phyloP scores from a whole-genome alignment of 495 filamentous ascomycete species.

The Staphylotrichum tortipilum region DNA sequence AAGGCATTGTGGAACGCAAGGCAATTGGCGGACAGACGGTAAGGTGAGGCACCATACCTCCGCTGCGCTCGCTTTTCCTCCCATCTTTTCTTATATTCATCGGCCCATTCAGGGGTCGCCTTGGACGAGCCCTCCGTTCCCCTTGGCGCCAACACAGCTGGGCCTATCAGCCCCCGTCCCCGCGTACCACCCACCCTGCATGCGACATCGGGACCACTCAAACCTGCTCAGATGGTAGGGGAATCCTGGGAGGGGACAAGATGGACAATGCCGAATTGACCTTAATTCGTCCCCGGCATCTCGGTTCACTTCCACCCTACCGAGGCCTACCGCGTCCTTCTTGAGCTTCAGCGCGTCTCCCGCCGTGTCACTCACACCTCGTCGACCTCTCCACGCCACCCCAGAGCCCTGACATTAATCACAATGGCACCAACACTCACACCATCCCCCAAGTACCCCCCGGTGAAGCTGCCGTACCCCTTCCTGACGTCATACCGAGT shows the following conservation, averaged over 20 bases:
- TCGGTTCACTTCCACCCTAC: no score
- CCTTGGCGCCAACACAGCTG: no score
- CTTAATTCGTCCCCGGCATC: no score
- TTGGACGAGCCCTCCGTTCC: neutral
- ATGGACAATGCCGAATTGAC: no score
- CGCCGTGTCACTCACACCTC: neutral
- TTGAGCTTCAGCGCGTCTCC: neutral
- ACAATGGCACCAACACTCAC: neutral
- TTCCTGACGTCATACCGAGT: conserved; percentile 31
- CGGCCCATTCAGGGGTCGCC: neutral
- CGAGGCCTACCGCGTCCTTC: no score
- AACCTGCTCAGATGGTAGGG: no score
- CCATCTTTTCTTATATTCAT: neutral
- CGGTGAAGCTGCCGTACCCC: conserved; percentile 31
- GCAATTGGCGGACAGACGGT: neutral
- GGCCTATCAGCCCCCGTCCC: no score
- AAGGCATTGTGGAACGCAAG: conserved; percentile 1
- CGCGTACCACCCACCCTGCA: no score
- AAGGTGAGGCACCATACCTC: no score
- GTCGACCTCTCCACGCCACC: neutral
- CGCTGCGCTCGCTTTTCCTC: neutral
- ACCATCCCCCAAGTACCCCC: conserved; percentile 8
- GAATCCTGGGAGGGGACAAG: no score
- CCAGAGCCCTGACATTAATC: neutral
- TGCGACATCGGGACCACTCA: conserved; percentile 3